phyloP scores from a whole-genome alignment of 139 green algal species.

The Diplosphaera chodatii region DNA sequence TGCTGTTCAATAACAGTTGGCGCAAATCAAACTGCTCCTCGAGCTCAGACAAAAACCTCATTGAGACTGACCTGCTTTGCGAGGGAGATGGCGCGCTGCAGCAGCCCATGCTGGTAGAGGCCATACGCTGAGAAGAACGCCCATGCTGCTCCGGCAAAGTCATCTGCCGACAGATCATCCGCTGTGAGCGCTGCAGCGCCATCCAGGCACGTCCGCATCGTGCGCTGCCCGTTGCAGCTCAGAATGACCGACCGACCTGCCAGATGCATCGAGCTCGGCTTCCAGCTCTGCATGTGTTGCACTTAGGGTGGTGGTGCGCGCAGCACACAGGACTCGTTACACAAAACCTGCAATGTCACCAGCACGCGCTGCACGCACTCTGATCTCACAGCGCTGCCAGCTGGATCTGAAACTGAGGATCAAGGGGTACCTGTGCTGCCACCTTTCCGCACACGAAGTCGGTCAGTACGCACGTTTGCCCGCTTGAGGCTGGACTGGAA shows the following conservation, averaged over 20 bases:
- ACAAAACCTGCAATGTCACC: too few species aligned
- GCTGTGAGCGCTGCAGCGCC: slow-evolving; percentile 13
- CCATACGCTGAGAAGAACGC: slow-evolving; percentile 35
- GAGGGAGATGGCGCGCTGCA: slow-evolving; percentile 8
- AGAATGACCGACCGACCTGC: slow-evolving; percentile 50
- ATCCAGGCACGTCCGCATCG: slow-evolving; percentile 59
- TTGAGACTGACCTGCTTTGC: slow-evolving; percentile 12
- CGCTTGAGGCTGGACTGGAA: slow-evolving; percentile 42
- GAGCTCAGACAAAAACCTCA: too few species aligned
- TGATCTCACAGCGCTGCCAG: too few species aligned
- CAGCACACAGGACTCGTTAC: too few species aligned
- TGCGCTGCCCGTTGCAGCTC: slow-evolving; percentile 38
- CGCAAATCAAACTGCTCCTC: too few species aligned
- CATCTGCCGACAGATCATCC: slow-evolving; percentile 14
- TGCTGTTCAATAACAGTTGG: too few species aligned
- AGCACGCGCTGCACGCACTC: too few species aligned
- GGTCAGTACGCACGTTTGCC: slow-evolving; percentile 26
- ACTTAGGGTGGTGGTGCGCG: too few species aligned
- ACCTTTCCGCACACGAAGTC: slow-evolving; percentile 14
- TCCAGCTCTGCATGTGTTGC: neutral
- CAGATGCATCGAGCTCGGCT: too few species aligned
- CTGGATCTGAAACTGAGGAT: too few species aligned
- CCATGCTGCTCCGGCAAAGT: slow-evolving; percentile 38
- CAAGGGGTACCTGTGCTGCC: slow-evolving; percentile 17
- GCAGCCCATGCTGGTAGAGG: slow-evolving; percentile 35